A percentile compares a stretch with the other conserved stretches of the same genome.
phyloP scores from a whole-genome alignment of 2,329 filamentous ascomycete species.

The Trichophaea hybrida region DNA sequence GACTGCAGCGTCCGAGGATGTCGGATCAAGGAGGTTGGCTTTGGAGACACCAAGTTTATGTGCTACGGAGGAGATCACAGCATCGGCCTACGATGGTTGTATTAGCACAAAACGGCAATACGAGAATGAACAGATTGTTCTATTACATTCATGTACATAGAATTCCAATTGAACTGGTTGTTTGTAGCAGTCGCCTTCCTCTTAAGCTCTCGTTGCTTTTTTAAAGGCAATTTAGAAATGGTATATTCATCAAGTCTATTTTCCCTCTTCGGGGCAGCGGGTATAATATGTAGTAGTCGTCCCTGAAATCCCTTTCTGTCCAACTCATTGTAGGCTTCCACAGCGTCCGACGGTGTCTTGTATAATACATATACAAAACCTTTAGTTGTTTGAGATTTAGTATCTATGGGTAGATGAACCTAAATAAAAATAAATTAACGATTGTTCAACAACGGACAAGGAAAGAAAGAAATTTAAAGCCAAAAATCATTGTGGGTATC shows the following conservation, averaged over 20 bases:
- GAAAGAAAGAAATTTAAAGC: background rate
- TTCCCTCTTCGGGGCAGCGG: slow-evolving; percentile 67
- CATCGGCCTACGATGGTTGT: slow-evolving; percentile 43
- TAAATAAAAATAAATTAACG: slow-evolving; percentile 31
- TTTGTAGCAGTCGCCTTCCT: slow-evolving; percentile 67
- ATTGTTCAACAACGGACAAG: background rate
- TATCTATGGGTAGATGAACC: slow-evolving; percentile 74
- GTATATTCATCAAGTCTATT: slow-evolving; percentile 74
- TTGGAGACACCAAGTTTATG: slow-evolving; percentile 79
- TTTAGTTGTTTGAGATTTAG: slow-evolving; percentile 57
- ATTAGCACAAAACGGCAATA: background rate
- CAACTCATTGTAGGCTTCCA: slow-evolving; percentile 61
- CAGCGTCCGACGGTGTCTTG: slow-evolving; percentile 53
- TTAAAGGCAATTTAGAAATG: slow-evolving; percentile 79
- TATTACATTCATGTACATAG: slow-evolving; percentile 86
- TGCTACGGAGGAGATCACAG: slow-evolving; percentile 80
- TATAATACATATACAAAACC: slow-evolving; percentile 84
- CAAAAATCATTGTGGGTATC: slow-evolving; percentile 35
- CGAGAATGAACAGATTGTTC: slow-evolving; percentile 9
- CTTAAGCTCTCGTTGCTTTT: slow-evolving; percentile 84
- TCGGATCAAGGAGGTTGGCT: slow-evolving; percentile 85
- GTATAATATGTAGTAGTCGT: slow-evolving; percentile 77
- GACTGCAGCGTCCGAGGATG: slow-evolving; percentile 81
- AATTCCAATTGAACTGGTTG: slow-evolving; percentile 89
- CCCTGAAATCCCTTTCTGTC: slow-evolving; percentile 87